These are phyloP conservation scores for Patellaria atrata DNA, from an alignment of 495 filamentous ascomycete genomes.

Conservation along the genomic window DNA sequence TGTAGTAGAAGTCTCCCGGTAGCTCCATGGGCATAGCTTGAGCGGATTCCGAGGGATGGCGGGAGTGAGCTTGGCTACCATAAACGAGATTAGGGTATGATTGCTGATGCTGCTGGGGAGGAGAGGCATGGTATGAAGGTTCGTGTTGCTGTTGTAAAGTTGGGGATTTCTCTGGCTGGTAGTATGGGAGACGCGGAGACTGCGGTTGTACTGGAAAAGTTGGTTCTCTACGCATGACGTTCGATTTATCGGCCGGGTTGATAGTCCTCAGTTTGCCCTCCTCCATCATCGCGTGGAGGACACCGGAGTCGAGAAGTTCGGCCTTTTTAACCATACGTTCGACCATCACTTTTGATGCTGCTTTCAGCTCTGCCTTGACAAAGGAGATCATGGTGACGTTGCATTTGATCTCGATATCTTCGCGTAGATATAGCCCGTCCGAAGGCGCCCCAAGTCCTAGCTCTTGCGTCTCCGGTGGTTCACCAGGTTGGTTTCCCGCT, in stretches of 20 bases:
- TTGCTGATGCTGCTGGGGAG: slow-evolving; percentile 5
- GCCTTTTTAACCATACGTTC: slow-evolving; percentile 25
- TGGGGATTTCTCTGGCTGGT: not conserved
- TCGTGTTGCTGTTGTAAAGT: not conserved
- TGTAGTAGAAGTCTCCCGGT: slow-evolving; percentile 16
- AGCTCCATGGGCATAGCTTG: slow-evolving; percentile 19
- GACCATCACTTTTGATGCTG: slow-evolving; percentile 22
- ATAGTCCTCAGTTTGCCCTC: slow-evolving; percentile 25
- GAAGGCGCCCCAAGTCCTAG: slow-evolving; percentile 24
- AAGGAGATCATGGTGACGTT: slow-evolving; percentile 22
- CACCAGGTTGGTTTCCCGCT: slow-evolving; percentile 25
- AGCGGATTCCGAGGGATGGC: slow-evolving; percentile 1
- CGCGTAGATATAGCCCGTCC: slow-evolving; percentile 26
- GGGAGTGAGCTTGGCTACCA: slow-evolving; percentile 2
- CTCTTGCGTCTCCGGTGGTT: slow-evolving; percentile 23
- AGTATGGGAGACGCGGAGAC: slow-evolving; percentile 1
- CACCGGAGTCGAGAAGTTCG: slow-evolving; percentile 24
- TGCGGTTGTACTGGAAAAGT: not conserved
- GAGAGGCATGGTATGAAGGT: not conserved
- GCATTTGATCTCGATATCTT: slow-evolving; percentile 26
- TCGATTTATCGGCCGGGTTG: slow-evolving; percentile 18
- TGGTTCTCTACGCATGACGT: not conserved
- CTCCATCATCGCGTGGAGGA: slow-evolving; percentile 27
- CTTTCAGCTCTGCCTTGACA: slow-evolving; percentile 25
- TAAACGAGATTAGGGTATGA: slow-evolving; percentile 8